These are phyloP conservation scores for Onygenales sp. DNA, from an alignment of 2,329 filamentous ascomycete species.

Conservation along the genomic window DNA sequence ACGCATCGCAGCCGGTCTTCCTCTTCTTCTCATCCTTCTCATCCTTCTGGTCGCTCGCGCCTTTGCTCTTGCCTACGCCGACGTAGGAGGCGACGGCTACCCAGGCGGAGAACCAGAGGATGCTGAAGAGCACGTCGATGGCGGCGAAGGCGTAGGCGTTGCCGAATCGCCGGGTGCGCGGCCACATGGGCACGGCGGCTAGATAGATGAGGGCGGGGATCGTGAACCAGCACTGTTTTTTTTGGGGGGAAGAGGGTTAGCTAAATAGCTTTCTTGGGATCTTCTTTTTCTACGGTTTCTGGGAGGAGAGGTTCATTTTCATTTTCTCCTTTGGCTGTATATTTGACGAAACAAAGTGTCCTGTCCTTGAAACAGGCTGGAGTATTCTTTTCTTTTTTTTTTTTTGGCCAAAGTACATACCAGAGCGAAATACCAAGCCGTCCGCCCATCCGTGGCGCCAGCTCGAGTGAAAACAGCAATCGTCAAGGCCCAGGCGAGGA, in stretches of 20 bases:
- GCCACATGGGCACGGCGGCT: constrained; percentile 52
- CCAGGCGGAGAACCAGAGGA: constrained; percentile 53
- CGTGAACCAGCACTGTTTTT: constrained; percentile 47
- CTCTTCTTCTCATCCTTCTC: constrained; percentile 28
- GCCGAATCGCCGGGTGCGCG: constrained; percentile 47
- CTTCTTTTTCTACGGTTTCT: no score
- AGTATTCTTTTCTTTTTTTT: no score
- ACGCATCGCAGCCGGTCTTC: constrained; percentile 43
- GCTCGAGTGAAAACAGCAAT: constrained; percentile 49
- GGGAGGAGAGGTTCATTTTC: no score
- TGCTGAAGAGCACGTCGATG: constrained; percentile 44
- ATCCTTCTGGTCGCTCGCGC: constrained; percentile 26
- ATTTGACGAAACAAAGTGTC: no score
- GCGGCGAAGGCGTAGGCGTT: constrained; percentile 51
- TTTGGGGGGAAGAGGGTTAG: no score
- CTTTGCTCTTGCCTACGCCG: constrained; percentile 42
- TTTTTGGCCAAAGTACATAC: constrained; percentile 27
- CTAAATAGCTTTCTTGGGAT: no score
- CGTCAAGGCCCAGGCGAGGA: constrained; percentile 48
- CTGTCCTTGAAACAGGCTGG: no score
- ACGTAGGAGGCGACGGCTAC: constrained; percentile 49
- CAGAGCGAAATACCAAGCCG: constrained; percentile 49
- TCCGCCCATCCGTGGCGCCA: constrained; percentile 44
- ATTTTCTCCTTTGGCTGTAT: no score
- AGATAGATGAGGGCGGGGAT: constrained; percentile 51